A percentile compares a stretch with the other conserved stretches of the same genome.
Evolutionary conservation across 2,329 filamentous ascomycete species (phyloP).

Genomic region (Paradendryphiella salina): DNA sequence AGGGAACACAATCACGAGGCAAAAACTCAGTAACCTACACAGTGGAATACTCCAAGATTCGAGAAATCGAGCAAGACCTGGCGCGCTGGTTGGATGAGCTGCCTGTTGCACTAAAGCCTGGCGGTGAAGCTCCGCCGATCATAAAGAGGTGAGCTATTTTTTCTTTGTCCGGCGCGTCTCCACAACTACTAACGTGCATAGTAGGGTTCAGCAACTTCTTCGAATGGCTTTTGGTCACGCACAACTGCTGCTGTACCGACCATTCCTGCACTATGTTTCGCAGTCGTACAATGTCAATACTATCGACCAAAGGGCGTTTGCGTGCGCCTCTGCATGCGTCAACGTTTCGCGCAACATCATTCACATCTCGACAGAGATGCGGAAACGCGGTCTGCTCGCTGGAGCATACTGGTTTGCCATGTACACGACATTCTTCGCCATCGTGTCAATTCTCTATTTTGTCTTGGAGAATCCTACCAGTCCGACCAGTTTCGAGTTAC

Average conservation of each 20-base stretch:
- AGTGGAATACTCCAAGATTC: conserved; percentile 65
- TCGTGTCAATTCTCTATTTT: conserved; percentile 78
- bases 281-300: conserved; percentile 54
- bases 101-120: conserved; percentile 76
- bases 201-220: conserved; percentile 70
- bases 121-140: conserved; percentile 72
- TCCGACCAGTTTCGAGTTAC: conserved; percentile 72
- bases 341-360: conserved; percentile 73
- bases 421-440: conserved; percentile 81
- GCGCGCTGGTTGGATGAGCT: conserved; percentile 67
- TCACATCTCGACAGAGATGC: conserved; percentile 77
- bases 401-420: conserved; percentile 87
- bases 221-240: conserved; percentile 81
- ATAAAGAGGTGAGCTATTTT: conserved; percentile 68
- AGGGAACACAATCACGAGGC: conserved; percentile 49
- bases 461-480: conserved; percentile 79
- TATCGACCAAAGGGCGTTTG: conserved; percentile 77
- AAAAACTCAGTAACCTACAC: conserved; percentile 58
- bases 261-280: conserved; percentile 82
- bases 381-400: conserved; percentile 72
- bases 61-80: conserved; percentile 66
- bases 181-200: neutral
- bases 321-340: conserved; percentile 69
- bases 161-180: neutral
- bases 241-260: conserved; percentile 79